Conservation (phyloP, 2,329 filamentous ascomycete genomes). For the Aspergillus fructus region DNA sequence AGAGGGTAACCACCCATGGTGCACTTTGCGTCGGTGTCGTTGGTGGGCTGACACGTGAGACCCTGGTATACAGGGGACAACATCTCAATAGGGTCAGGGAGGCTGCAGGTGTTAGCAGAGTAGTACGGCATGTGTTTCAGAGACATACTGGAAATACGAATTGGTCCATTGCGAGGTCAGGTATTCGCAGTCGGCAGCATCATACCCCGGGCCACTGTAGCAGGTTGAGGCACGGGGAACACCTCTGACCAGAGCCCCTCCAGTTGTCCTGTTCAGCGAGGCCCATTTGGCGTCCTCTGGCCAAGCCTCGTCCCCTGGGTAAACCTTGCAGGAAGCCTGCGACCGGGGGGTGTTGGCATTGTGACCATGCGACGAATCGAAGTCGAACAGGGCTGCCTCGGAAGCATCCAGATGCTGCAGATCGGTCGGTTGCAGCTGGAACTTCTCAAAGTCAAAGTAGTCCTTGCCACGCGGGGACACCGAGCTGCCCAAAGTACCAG, state of each 20-base stretch:
- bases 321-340: no score
- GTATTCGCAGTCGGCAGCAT: constrained; percentile 18
- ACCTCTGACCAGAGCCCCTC: constrained; percentile 25
- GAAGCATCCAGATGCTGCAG: constrained; percentile 13
- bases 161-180: constrained; percentile 24
- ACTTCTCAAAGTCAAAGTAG: constrained; percentile 15
- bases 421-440: constrained; percentile 27
- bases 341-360: background rate
- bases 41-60: constrained; percentile 25
- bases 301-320: constrained; percentile 24
- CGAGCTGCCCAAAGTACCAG: no score
- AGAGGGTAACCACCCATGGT: constrained; percentile 31
- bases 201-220: constrained; percentile 26
- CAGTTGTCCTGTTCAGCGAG: constrained; percentile 22
- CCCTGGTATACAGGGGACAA: constrained; percentile 30
- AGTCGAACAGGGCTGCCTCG: constrained; percentile 21
- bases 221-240: constrained; percentile 29
- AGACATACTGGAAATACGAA: constrained; percentile 27
- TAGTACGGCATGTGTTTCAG: no score
- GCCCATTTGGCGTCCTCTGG: constrained; percentile 27
- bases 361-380: constrained; percentile 11
- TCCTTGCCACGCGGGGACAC: background rate
- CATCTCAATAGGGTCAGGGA: constrained; percentile 18
- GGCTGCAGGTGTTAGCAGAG: constrained; percentile 5
- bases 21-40: constrained; percentile 25